Evolutionary conservation across 306 rosid genomes (phyloP).

Genomic region (Glycyrrhiza uralensis): DNA sequence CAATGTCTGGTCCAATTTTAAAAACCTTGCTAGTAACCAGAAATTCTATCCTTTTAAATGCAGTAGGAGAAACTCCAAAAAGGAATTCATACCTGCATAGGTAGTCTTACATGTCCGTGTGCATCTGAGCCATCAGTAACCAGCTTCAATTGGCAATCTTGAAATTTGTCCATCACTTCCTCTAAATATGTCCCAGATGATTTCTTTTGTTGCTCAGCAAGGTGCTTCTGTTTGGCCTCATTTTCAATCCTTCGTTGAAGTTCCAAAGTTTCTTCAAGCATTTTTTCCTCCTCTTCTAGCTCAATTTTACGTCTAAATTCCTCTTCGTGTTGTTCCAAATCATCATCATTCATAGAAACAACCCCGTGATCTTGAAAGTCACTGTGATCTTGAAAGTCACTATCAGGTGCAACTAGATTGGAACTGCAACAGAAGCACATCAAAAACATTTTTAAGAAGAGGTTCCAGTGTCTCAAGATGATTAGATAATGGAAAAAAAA

Average conservation of each 20-base stretch:
- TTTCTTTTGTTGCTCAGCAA: slow-evolving; percentile 85
- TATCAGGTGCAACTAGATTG: slow-evolving; percentile 45
- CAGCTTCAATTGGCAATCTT: slow-evolving; percentile 33
- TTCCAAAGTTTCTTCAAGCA: slow-evolving; percentile 90
- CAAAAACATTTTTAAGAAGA: slow-evolving; percentile 22
- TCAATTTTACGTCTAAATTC: slow-evolving; percentile 73
- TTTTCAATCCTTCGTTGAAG: slow-evolving; percentile 81
- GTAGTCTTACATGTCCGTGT: slow-evolving; percentile 33
- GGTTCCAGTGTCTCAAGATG: slow-evolving; percentile 9
- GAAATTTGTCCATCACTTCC: slow-evolving; percentile 35
- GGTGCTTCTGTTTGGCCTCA: slow-evolving; percentile 92
- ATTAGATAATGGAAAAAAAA: neutral
- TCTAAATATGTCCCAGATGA: slow-evolving; percentile 43
- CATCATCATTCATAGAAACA: slow-evolving; percentile 45
- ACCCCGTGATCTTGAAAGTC: slow-evolving; percentile 55
- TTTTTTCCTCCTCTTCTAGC: slow-evolving; percentile 89
- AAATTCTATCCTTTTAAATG: neutral
- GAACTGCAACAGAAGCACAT: slow-evolving; percentile 56
- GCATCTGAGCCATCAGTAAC: slow-evolving; percentile 41
- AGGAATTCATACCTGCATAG: slow-evolving; percentile 44
- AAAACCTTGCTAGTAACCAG: slow-evolving; percentile 8
- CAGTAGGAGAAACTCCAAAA: slow-evolving; percentile 7
- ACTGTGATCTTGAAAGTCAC: slow-evolving; percentile 52
- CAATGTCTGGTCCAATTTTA: too few species aligned
- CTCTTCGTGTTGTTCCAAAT: slow-evolving; percentile 68